These are phyloP conservation scores for Raffaelea arxii DNA, from an alignment of 2,329 filamentous ascomycete species.

Conservation along the genomic window DNA sequence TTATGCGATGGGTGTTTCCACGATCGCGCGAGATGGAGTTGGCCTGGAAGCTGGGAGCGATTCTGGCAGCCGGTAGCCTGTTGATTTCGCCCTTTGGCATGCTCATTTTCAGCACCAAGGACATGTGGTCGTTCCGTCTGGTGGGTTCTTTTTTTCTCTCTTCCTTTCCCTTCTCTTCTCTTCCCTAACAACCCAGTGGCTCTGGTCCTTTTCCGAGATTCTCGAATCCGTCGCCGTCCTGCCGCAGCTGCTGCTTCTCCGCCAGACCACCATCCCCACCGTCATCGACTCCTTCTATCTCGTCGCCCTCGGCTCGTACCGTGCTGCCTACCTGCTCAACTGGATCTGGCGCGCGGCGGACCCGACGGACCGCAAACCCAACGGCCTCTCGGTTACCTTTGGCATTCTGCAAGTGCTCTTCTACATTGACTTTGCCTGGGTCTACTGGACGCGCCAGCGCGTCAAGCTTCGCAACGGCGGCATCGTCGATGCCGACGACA, in stretches of 20 bases:
- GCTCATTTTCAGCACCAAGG: conserved; percentile 50
- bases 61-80: conserved; percentile 55
- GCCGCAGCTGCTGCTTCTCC: conserved; percentile 81
- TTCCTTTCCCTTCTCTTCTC: neutral
- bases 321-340: conserved; percentile 81
- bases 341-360: conserved; percentile 69
- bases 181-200: conserved; percentile 54
- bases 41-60: conserved; percentile 82
- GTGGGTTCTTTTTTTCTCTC: conserved; percentile 26
- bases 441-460: conserved; percentile 86
- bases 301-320: conserved; percentile 75
- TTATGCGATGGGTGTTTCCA: conserved; percentile 82
- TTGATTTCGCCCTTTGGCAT: conserved; percentile 63
- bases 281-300: conserved; percentile 98
- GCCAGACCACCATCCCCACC: conserved; percentile 90
- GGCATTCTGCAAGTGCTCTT: conserved; percentile 82
- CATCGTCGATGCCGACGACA: conserved; percentile 81
- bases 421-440: conserved; percentile 92
- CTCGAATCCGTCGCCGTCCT: conserved; percentile 87
- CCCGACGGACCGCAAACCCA: conserved; percentile 46
- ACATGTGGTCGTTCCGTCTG: conserved; percentile 39
- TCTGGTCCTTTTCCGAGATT: conserved; percentile 83
- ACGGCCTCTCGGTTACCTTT: conserved; percentile 71
- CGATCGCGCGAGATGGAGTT: conserved; percentile 84
- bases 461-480: conserved; percentile 87